Base-by-base conservation (phyloP, 768 basidiomycete genomes). In the Candolleomyces aberdarensis region DNA sequence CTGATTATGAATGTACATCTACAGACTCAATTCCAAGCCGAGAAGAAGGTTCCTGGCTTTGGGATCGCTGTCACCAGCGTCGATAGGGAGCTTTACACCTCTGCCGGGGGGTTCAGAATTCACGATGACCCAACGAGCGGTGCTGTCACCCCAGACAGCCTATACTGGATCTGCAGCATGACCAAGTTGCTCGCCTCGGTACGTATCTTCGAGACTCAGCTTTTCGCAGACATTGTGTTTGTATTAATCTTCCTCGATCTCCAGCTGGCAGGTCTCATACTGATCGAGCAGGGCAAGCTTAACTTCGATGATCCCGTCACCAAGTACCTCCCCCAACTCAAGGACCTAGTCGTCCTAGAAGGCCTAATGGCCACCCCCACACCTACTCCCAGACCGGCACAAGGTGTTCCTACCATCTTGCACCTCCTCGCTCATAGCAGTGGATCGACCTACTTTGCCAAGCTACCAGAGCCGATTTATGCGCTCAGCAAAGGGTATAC, bases 141-240 rank as follows among this genome's bases (percentile, higher is more conserved):
- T 31, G 39, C 59, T 10, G 63, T 72, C 17, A 60, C 67, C 41
- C 65, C 67, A 14, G 64, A 72, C 6, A 72, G 64, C 44, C 43
- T 74, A 3, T 72, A 70, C 54, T 74, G 72, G 71, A 65, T 73
- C n/a, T 76, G 74, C 59, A 76, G 74, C 59, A 65, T 71, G 61
- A 72, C 72, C 1, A 76, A 76, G 56, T 50, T 74, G 7, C 59
- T 74, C 5, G 59, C 66, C 14, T 64, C 70, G 15, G 73, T 74
- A 53, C 40, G 67, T 58, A 10, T 39, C 8, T n/a, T 11, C 32
- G 26, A 26, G 26, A 26, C 26, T 26, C 26, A 26, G 26, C 26
- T 26, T 26, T 26, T 1, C 26, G 26, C 26, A 26, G 26, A 26
- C 3, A 26, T 26, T 26, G 26, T 14, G n/a, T 43, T 26, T 13